Evolutionary conservation across 2,329 filamentous ascomycete species (phyloP), one percentile per base, ranked within the genome.

Genomic region (Fusarium secorum): DNA sequence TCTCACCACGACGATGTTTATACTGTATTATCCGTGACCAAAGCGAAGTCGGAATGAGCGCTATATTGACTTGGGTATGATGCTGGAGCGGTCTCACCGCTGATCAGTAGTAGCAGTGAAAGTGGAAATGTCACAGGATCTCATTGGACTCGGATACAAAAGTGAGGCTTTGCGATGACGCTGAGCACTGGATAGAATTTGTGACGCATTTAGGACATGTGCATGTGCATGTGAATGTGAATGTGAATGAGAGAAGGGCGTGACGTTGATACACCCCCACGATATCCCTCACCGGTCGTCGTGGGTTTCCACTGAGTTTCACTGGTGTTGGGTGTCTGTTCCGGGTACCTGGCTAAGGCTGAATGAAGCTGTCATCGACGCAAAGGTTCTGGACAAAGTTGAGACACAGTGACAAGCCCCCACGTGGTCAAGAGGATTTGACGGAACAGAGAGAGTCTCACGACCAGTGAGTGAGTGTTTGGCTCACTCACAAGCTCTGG

Each of bases 1-100:
- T 68, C 68, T 68, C 53, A 53, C 41, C 45, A 71, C 45, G 35
- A 41, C 32, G 35, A 52, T 22, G 32, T n/a, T 38, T 8, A 36
- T 52, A 20, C 45, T 44, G n/a, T 38, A 53, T 32, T 18, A 32
- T 32, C 32, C 39, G 41, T 41, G 26, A 18, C 28, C 22, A 28
- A 45, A 51, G 59, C 49, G 53, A 67, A 59, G 17, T 41, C 58
- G 36, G 44, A 41, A 42, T 53, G 56, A 58, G 42, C 38, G 38
- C 63, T 71, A 53, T 42, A 58, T 38, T 18, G 26, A 51, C 51
- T 46, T 32, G 11, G 33, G 36, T 32, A 18, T 26, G 41, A 45
- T 22, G 33, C 22, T 42, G 32, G n/a, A 41, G 28, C 22, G 35
- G 28, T 28, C 39, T 45, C 32, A 60, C 49, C 57, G 53, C 24